These are phyloP conservation scores for Diaporthe destruens DNA, from an alignment of 2,329 filamentous ascomycete species.

Conservation along the genomic window DNA sequence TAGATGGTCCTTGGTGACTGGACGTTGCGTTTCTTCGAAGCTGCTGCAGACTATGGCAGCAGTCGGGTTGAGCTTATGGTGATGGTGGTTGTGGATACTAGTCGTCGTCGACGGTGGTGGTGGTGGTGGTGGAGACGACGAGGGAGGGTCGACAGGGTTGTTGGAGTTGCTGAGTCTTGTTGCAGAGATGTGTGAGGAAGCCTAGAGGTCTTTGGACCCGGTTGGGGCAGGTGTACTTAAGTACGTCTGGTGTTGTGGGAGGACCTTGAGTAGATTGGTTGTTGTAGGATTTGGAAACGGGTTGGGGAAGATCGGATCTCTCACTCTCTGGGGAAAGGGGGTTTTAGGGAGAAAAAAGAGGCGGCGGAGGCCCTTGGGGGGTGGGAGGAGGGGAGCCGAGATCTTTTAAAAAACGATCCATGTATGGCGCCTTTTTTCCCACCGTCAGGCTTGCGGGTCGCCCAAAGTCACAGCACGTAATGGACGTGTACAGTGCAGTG, in stretches of 20 bases:
- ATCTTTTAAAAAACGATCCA: conserved; percentile 44
- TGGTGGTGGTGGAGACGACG: conserved; percentile 16
- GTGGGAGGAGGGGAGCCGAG: conserved; percentile 50
- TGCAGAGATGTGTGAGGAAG: not conserved
- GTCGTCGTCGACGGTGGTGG: not conserved
- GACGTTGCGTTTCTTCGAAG: conserved; percentile 12
- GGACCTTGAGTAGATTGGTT: not conserved
- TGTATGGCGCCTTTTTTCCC: conserved; percentile 38
- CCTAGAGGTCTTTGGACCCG: not conserved
- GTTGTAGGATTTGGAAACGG: conserved; percentile 39
- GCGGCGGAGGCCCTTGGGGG: conserved; percentile 47
- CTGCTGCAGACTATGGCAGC: conserved; percentile 32
- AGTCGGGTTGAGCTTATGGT: conserved; percentile 21
- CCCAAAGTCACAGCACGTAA: conserved; percentile 42
- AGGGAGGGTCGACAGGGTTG: conserved; percentile 9
- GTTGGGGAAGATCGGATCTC: conserved; percentile 36
- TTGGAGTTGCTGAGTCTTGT: not conserved
- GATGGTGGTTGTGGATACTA: not conserved
- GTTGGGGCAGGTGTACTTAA: conserved; percentile 26
- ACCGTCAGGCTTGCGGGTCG: conserved; percentile 32
- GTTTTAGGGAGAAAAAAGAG: conserved; percentile 46
- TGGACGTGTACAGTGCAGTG: conserved; percentile 37
- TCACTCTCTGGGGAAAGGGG: conserved; percentile 45
- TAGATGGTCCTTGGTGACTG: conserved; percentile 16
- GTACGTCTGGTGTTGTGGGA: conserved; percentile 10